Evolutionary conservation across 1,284 basidiomycete genomes (phyloP), one percentile per base, ranked within the genome.

Genomic region (Cryptococcus hybrid): DNA sequence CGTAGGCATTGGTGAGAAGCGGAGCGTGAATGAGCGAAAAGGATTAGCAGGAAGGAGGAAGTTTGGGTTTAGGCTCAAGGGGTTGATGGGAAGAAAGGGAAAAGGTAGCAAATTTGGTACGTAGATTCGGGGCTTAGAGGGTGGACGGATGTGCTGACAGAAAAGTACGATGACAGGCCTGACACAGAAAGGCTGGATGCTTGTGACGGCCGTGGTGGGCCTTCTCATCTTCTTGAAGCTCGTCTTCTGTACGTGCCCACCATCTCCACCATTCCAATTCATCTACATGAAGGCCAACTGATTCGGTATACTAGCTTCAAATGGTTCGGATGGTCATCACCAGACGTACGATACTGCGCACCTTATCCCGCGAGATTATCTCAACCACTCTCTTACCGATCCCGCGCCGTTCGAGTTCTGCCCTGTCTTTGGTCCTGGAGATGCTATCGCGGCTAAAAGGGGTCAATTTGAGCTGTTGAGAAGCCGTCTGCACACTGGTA

Each of bases 371-470:
- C 65, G 71, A 53, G 76, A 80, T 62, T 80, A 80, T 63, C 67
- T 81, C 47, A 81, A 81, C 65, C 76, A 72, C 39, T 78, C 77
- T 12, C 58, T 54, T 67, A 79, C 69, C 11, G 83, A 86, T 51
- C 81, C 84, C 6, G 86, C 85, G 59, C 92, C 93, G 0, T 97
- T 97, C 76, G 80, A 83, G 0, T 97, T 97, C 76, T 97, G 93
- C 73, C 92, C 93, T 0, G 83, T 86, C 2, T 90, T 89, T 73
- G 90, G 90, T 1, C 86, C 88, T 13, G 85, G 85, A 2, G 93
- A 97, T 75, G 82, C 83, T 47, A 80, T 96, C 46, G 89, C 86
- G 1, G 77, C 81, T 44, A 88, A 88, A 73, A 90, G 95, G 70
- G 90, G 91, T 15, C 81, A 86, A n/a, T 80, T 87, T 56, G 80